phyloP scores from a whole-genome alignment of 176 grass and related monocot species.

The Raddia guianensis region DNA sequence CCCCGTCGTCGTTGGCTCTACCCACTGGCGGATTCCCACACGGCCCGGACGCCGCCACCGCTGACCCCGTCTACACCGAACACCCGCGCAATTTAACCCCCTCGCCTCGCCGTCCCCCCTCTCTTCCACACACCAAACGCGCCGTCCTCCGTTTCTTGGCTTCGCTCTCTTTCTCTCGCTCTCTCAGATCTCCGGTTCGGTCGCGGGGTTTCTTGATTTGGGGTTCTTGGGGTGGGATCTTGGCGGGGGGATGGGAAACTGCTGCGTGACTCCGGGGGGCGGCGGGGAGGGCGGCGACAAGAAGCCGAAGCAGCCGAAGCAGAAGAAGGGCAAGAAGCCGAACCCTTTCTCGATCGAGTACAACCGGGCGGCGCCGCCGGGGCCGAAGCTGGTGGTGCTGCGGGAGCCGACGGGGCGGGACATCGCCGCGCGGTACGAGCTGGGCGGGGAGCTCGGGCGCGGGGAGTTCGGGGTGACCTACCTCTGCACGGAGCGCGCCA shows the following conservation, averaged over 20 bases:
- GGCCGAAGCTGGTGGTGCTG: constrained; percentile 50
- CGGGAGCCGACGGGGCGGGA: constrained; percentile 61
- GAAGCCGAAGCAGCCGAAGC: constrained; percentile 47
- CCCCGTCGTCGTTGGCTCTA: constrained; percentile 34
- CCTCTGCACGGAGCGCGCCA: constrained; percentile 72
- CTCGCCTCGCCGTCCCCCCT: constrained; percentile 10
- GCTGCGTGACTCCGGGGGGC: constrained; percentile 51
- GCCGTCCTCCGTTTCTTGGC: constrained; percentile 40
- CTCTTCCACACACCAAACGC: constrained; percentile 32
- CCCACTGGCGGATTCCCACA: constrained; percentile 51
- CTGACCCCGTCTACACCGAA: constrained; percentile 53
- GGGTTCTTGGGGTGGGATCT: constrained; percentile 13
- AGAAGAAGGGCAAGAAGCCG: constrained; percentile 75
- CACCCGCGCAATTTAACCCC: constrained; percentile 44
- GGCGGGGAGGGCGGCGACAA: constrained; percentile 13
- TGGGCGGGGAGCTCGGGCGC: constrained; percentile 77
- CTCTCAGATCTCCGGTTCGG: constrained; percentile 34
- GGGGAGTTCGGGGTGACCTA: constrained; percentile 94
- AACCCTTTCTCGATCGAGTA: constrained; percentile 88
- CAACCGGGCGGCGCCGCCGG: constrained; percentile 52
- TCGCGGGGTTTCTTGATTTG: constrained; percentile 34
- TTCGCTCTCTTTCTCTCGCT: not conserved
- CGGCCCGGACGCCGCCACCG: constrained; percentile 44
- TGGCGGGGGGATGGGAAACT: constrained; percentile 68
- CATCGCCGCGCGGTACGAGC: constrained; percentile 69